These are phyloP conservation scores for Pseudomonodictys pantanalensis DNA, from an alignment of 495 filamentous ascomycete species.

Conservation along the genomic window DNA sequence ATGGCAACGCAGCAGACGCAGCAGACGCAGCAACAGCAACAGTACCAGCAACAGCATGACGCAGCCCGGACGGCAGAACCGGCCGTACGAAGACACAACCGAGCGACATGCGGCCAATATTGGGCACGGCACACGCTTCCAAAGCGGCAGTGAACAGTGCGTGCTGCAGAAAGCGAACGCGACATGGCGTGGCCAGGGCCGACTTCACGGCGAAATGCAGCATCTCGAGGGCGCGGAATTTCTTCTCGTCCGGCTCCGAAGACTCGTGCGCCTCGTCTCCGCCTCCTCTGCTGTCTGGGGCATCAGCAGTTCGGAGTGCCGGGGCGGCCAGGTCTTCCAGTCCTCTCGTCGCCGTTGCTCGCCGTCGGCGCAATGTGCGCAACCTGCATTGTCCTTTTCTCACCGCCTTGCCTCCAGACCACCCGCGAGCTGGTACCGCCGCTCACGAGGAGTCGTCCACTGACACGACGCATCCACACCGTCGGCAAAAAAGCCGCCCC, in stretches of 20 bases:
- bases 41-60: background rate
- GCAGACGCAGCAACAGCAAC: background rate
- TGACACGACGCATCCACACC: slow-evolving; percentile 8
- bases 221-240: background rate
- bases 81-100: background rate
- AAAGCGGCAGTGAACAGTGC: slow-evolving; percentile 19
- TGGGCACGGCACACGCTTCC: slow-evolving; percentile 8
- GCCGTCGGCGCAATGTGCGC: too few relatives aligned
- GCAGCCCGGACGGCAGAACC: background rate
- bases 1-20: too few relatives aligned
- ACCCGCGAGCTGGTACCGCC: background rate
- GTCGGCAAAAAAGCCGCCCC: background rate
- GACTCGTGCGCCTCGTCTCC: too few relatives aligned
- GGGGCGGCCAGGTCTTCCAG: too few relatives aligned
- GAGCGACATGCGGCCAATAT: slow-evolving; percentile 12
- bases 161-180: background rate
- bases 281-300: too few relatives aligned
- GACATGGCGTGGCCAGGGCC: background rate
- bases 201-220: too few relatives aligned
- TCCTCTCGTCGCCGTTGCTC: too few relatives aligned
- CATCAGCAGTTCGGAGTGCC: too few relatives aligned
- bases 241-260: too few relatives aligned
- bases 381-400: too few relatives aligned
- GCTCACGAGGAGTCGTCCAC: slow-evolving; percentile 11
- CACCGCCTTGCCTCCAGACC: too few relatives aligned